A percentile compares a stretch with the other conserved stretches of the same genome.
Conservation (phyloP, 176 grass and related monocot genomes). For the Cenchrus fungigraminus region DNA sequence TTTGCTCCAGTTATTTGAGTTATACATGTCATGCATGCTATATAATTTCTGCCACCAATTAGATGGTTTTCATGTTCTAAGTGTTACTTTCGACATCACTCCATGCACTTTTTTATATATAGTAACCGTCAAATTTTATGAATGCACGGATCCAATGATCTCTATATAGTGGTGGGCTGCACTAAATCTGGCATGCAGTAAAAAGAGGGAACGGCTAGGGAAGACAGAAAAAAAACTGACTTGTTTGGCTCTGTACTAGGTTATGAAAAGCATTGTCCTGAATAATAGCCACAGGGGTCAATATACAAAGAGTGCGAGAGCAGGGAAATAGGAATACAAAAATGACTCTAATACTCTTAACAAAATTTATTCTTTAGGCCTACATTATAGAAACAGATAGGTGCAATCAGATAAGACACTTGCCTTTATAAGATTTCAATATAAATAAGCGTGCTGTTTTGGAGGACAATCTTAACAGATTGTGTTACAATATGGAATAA, state of each 20-base stretch:
- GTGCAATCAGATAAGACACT: not conserved
- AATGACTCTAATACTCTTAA: not conserved
- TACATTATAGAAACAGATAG: not conserved
- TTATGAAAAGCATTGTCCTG: not conserved
- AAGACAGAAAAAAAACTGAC: no score
- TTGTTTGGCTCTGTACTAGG: no score
- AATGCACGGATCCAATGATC: not conserved
- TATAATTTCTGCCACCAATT: not conserved
- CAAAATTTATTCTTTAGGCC: not conserved
- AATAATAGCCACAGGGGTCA: not conserved
- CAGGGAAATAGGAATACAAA: not conserved
- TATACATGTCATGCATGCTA: not conserved
- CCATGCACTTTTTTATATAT: not conserved
- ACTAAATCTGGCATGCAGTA: no score
- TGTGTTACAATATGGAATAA: not conserved
- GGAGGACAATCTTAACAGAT: not conserved
- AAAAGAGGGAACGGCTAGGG: no score
- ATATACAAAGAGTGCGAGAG: not conserved
- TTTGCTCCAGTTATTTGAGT: constrained; percentile 23
- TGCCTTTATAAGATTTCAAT: not conserved
- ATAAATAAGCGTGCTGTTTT: not conserved
- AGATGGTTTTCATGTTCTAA: not conserved
- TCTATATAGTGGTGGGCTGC: not conserved
- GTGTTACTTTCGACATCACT: not conserved
- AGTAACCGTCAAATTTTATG: not conserved